Base-by-base conservation (phyloP, 495 filamentous ascomycete genomes). In the Achaetomiella virescens region DNA sequence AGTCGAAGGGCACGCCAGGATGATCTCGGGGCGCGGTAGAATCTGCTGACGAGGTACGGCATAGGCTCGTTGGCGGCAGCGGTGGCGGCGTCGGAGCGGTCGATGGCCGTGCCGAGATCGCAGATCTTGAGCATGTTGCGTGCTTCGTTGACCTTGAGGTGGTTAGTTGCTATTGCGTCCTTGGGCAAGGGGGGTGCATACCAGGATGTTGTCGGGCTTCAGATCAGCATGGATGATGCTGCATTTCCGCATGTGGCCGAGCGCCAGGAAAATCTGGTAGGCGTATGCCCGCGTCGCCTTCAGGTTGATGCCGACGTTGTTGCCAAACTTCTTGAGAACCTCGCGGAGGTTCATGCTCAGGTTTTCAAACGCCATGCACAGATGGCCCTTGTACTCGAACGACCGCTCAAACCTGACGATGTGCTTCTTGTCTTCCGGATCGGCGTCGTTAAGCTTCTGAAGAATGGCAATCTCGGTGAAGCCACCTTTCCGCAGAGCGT, bases 11-110 rank as follows among this genome's bases (percentile, higher is more conserved):
- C 72, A 96, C 87, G n/a, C 92, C 93, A 97, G 81, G 51, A 98
- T 96, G 66, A 98, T 89, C 70, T 98, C 93, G 93, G 93, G 3
- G 95, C 93, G 46, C 93, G 86, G 72, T 98, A 98, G 72, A 96
- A 98, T 45, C 93, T 85, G 73, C 89, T 95, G 67, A 96, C 91
- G 15, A 97, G 84, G 64, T 97, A 97, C 18, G 89, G 89, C 1
- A 89, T 91, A 55, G 92, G 89, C 63, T 96, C 90, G 54, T 87
- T 92, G n/a, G 75, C 72, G n/a, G 75, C 72, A 4, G 76, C 73
- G 17, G 72, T 79, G 20, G 76, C 76, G 6, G 76, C 76, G 29
- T 97, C 93, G 12, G 86, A 86, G 22, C 84, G 85, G 63, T 95
- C 88, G 25, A 89, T 91, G 15, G 93, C 95, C 18, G 95, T 96